phyloP scores from a whole-genome alignment of 2,329 filamentous ascomycete species.

The Zopfia rhizophila region DNA sequence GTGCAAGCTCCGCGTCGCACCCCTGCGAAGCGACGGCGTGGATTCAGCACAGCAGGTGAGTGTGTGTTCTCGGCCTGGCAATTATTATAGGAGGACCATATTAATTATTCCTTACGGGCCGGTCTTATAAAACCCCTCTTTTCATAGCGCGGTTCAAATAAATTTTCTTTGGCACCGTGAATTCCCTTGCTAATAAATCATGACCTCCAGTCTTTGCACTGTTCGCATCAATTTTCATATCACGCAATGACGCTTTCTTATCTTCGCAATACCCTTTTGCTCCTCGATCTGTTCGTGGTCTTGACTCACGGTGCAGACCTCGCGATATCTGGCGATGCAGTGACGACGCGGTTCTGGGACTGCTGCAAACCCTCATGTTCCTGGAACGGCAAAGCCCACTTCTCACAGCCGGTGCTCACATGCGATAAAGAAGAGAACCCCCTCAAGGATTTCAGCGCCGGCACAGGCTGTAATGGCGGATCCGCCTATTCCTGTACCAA shows the following conservation, averaged over 20 bases:
- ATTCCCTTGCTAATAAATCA: constrained; percentile 44
- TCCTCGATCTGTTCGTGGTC: constrained; percentile 36
- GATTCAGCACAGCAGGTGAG: constrained; percentile 39
- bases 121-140: constrained; percentile 46
- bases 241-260: constrained; percentile 47
- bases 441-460: constrained; percentile 60
- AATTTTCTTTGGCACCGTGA: constrained; percentile 40
- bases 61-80: constrained; percentile 44
- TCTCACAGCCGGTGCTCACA: constrained; percentile 62
- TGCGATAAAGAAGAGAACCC: constrained; percentile 67
- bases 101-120: constrained; percentile 50
- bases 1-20: constrained; percentile 41
- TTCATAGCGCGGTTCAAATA: constrained; percentile 46
- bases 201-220: constrained; percentile 42
- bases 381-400: constrained; percentile 66
- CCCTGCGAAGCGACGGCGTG: constrained; percentile 43
- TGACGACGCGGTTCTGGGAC: constrained; percentile 59
- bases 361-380: constrained; percentile 77
- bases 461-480: constrained; percentile 67
- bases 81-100: constrained; percentile 39
- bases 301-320: constrained; percentile 30
- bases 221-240: constrained; percentile 37
- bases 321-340: constrained; percentile 42
- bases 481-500: constrained; percentile 67
- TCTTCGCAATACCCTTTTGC: constrained; percentile 38